A percentile compares a stretch with the other conserved stretches of the same genome.
These are phyloP conservation scores for Podospora australis DNA, from an alignment of 495 filamentous ascomycete genomes.

Conservation along the genomic window DNA sequence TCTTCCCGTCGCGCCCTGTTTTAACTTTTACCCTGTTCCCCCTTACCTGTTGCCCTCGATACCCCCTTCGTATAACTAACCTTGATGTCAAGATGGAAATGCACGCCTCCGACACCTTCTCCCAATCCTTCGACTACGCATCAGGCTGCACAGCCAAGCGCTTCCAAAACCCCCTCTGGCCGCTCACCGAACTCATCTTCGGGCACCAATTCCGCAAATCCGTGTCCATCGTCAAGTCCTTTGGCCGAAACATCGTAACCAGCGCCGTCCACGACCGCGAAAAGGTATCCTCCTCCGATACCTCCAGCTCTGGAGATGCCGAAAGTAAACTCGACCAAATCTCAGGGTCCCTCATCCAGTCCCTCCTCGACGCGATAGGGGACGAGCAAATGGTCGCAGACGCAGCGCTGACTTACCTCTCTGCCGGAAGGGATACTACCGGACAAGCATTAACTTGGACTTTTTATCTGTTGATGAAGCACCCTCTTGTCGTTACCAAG, in stretches of 20 bases:
- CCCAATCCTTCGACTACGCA: conserved; percentile 50
- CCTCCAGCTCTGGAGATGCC: conserved; percentile 1
- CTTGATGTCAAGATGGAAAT: conserved; percentile 48
- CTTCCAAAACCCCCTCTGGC: conserved; percentile 57
- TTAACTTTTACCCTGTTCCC: too few species aligned
- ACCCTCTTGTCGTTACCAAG: conserved; percentile 30
- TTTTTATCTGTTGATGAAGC: conserved; percentile 49
- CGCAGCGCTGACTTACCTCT: conserved; percentile 55
- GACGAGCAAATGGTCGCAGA: conserved; percentile 47
- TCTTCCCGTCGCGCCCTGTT: too few species aligned
- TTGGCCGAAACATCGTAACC: conserved; percentile 46
- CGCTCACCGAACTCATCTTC: conserved; percentile 45
- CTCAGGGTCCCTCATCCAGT: conserved; percentile 51
- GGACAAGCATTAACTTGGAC: conserved; percentile 57
- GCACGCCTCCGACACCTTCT: conserved; percentile 51
- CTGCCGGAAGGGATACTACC: conserved; percentile 54
- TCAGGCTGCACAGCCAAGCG: conserved; percentile 52
- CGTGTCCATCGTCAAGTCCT: conserved; percentile 40
- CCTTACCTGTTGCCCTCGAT: background rate
- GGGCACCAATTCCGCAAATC: conserved; percentile 41
- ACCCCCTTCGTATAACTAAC: conserved; percentile 7
- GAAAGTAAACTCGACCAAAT: conserved; percentile 33
- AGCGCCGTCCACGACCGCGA: conserved; percentile 32
- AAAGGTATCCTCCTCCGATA: background rate
- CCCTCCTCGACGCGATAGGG: conserved; percentile 46